Evolutionary conservation across 1,284 basidiomycete genomes (phyloP), one percentile per base, ranked within the genome.

Genomic region (Malassezia equina): DNA sequence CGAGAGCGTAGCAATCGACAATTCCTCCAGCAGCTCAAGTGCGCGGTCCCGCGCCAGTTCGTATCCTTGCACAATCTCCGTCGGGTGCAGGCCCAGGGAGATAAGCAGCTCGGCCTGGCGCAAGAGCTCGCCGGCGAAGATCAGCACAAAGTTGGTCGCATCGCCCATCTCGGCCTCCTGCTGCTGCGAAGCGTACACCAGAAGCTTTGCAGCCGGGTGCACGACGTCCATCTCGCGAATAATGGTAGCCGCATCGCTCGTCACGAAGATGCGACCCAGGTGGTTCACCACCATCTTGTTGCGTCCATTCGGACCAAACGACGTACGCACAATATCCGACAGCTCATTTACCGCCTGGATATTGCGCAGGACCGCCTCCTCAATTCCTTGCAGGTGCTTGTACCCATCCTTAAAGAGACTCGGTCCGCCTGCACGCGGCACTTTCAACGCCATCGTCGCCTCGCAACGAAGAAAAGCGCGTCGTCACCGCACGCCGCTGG

Each of bases 111-210:
- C 93, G 2, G 93, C 86, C 72, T 88, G 86, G 78, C 94, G 95
- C 65, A 98, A 80, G 48, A 98, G 80, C 77, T 98, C 93, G 54
- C 94, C 94, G 6, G 88, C 90, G 45, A 98, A 80, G 73, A 98
- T 98, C 71, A 98, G 78, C 42, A 98, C 91, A 70, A 87, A 82
- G 77, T 96, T 96, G 52, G 93, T 96, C 48, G 88, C 83, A 78
- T 98, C 94, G 54, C 93, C 94, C 88, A 96, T 93, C 56, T 98
- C 94, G 1, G 84, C 77, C 77, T 96, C 93, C 75, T 99, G 94
- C 29, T 93, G 88, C 72, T 95, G 90, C 36, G 87, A 89, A 17
- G 91, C 90, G 88, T 96, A 94, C 28, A 98, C 93, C 12, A 99
- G 79, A 9, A 98, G 80, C 77, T 96, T 98, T 27, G 90, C 94